Evolutionary conservation across 192 early-diverging fungal genomes (phyloP).

Genomic region (Podochytrium sp.): DNA sequence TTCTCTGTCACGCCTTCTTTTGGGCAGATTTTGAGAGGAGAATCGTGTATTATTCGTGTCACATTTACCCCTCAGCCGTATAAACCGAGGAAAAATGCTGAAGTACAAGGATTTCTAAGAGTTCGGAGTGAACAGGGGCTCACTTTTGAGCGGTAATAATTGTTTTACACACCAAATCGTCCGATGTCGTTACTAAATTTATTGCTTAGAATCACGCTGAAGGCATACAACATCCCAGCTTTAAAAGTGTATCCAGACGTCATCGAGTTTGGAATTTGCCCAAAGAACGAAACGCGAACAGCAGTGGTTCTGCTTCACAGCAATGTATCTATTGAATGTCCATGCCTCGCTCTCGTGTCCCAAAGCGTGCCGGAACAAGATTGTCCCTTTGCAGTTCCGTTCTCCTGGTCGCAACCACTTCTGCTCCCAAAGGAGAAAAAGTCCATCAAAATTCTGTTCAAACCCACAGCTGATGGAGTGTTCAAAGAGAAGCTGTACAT

Average conservation of each 20-base stretch:
- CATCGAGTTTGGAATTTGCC: conserved; percentile 55
- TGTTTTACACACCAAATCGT: neutral
- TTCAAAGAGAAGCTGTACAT: conserved; percentile 42
- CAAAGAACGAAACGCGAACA: conserved; percentile 40
- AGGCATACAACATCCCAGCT: conserved; percentile 52
- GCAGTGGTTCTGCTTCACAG: conserved; percentile 41
- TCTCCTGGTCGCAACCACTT: conserved; percentile 44
- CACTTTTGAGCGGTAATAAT: conserved; percentile 54
- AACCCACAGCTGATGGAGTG: conserved; percentile 22
- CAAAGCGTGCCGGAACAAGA: conserved; percentile 1
- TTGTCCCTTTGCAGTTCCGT: conserved; percentile 24
- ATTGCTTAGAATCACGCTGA: conserved; percentile 42
- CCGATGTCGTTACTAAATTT: too few species aligned
- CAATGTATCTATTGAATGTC: conserved; percentile 49
- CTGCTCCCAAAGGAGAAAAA: conserved; percentile 50
- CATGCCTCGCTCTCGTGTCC: conserved; percentile 38
- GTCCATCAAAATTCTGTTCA: conserved; percentile 45
- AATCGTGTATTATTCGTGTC: conserved; percentile 37
- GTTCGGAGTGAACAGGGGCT: conserved; percentile 44
- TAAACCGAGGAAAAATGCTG: conserved; percentile 34
- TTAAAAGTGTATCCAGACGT: conserved; percentile 39
- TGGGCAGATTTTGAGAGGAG: conserved; percentile 45
- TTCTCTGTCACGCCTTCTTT: conserved; percentile 44
- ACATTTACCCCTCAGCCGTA: conserved; percentile 42
- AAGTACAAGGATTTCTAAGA: conserved; percentile 47